phyloP scores from a whole-genome alignment of 345 rosid genomes.

The Citrus mangshanensis region DNA sequence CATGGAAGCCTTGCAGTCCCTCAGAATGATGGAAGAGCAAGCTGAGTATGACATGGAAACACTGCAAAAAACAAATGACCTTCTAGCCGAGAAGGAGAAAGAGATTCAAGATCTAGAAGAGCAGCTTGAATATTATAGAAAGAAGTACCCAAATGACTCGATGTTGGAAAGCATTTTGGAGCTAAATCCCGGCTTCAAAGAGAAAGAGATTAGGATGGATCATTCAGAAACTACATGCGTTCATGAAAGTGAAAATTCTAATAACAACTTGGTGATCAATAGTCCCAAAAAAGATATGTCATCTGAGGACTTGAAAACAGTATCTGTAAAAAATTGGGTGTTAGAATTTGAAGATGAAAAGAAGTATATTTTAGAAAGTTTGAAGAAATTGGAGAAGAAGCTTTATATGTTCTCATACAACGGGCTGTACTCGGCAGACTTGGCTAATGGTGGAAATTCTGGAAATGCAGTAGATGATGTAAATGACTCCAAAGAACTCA shows the following conservation, averaged over 20 bases:
- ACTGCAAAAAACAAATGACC: conserved; percentile 72
- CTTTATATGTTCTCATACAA: conserved; percentile 27
- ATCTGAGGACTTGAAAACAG: conserved; percentile 1
- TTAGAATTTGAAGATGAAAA: conserved; percentile 54
- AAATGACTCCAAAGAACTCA: background rate
- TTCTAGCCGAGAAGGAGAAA: conserved; percentile 76
- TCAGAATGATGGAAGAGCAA: conserved; percentile 85
- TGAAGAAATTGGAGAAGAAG: conserved; percentile 51
- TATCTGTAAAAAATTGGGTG: conserved; percentile 17
- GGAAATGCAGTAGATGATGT: conserved; percentile 13
- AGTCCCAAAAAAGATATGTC: conserved; percentile 6
- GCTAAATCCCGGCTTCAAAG: conserved; percentile 7
- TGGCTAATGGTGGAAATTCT: conserved; percentile 11
- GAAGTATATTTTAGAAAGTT: conserved; percentile 29
- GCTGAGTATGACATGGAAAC: conserved; percentile 93
- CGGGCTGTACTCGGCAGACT: conserved; percentile 16
- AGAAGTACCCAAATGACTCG: conserved; percentile 38
- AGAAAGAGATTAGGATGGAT: conserved; percentile 14
- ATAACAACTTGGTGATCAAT: background rate
- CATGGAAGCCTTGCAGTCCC: conserved; percentile 88
- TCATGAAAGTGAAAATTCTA: conserved; percentile 6
- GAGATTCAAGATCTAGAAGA: conserved; percentile 83
- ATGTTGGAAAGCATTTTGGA: conserved; percentile 16
- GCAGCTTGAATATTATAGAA: conserved; percentile 65
- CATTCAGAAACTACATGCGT: conserved; percentile 17